Evolutionary conservation across 1,284 basidiomycete species (phyloP), one percentile per base, ranked within the genome.

Genomic region (Apiotrichum mycotoxinovorans): DNA sequence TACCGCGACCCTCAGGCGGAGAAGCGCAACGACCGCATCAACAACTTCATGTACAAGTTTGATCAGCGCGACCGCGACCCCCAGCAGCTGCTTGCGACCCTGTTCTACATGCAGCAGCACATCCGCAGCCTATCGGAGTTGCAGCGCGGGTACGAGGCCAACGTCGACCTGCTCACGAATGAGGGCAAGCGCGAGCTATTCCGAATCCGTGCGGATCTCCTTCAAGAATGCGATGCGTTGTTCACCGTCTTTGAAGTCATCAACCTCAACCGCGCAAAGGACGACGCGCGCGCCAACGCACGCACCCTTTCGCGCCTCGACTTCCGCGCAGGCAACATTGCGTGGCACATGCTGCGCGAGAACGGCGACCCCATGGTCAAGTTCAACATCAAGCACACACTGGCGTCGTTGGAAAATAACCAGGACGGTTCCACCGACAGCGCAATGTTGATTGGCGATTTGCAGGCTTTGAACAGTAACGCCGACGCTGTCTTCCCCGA

Each of bases 161-260:
- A 85, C 30, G 78, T 82, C 38, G 77, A 79, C 51, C 70, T 68
- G 8, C 72, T 82, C 51, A 79, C 77, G 55, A 73, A 78, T 44
- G 84, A 85, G 54, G 81, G 87, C 56, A 70, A 70, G 56, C 63
- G 68, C 40, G 79, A 81, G 45, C 80, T 91, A 52, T 86, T 87
- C 65, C 63, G 68, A 22, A 81, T 89, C 46, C 84, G 87, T 59
- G 86, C 87, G 12, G 89, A 94, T 64, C 84, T 87, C 46, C 81
- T 88, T 54, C 79, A 87, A 37, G 81, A 92, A 37, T 81, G 85
- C 5, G 88, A 92, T 68, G 87, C 93, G 72, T 83, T 98, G 49
- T 86, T 86, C 66, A 81, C 92, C 38, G 83, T 96, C 56, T 93
- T 96, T 72, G 91, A 93, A 51, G 91, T 91, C 0, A 91, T 98